phyloP scores from a whole-genome alignment of 2,329 filamentous ascomycete species.

The Gaeumannomyces sp. region DNA sequence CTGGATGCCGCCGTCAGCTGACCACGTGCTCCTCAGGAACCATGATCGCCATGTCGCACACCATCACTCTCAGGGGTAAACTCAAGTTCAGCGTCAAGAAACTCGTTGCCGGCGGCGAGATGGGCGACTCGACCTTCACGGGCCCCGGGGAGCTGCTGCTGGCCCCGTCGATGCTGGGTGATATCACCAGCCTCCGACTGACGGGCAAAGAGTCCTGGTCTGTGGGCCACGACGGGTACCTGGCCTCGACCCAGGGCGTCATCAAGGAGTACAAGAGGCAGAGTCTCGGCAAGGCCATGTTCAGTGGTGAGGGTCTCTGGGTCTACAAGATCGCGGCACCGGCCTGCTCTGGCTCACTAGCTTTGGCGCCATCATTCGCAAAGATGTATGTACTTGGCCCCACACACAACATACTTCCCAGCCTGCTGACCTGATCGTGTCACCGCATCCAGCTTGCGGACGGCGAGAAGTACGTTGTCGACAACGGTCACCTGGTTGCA shows the following conservation, averaged over 20 bases:
- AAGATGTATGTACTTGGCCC: constrained; percentile 61
- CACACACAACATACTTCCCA: neutral
- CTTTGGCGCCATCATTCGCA: constrained; percentile 90
- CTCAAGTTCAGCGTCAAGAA: constrained; percentile 90
- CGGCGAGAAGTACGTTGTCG: constrained; percentile 83
- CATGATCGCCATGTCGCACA: constrained; percentile 94
- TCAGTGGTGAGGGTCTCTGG: constrained; percentile 87
- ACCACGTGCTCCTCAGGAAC: constrained; percentile 43
- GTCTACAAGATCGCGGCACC: constrained; percentile 76
- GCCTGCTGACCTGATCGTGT: neutral
- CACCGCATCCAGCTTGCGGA: constrained; percentile 40
- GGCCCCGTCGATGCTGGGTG: constrained; percentile 73
- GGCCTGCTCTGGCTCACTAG: constrained; percentile 87
- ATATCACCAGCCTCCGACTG: constrained; percentile 75
- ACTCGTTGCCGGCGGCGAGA: constrained; percentile 73
- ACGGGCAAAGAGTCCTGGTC: constrained; percentile 70
- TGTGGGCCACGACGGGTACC: constrained; percentile 78
- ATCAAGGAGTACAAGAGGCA: constrained; percentile 84
- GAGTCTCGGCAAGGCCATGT: constrained; percentile 81
- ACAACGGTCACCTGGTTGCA: constrained; percentile 88
- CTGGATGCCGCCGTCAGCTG: neutral
- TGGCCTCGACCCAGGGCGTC: constrained; percentile 82
- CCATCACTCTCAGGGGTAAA: constrained; percentile 73
- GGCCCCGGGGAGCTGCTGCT: constrained; percentile 88
- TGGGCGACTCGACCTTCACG: constrained; percentile 72